Base-by-base conservation (phyloP, 768 basidiomycete species). In the Trametes villosa region DNA sequence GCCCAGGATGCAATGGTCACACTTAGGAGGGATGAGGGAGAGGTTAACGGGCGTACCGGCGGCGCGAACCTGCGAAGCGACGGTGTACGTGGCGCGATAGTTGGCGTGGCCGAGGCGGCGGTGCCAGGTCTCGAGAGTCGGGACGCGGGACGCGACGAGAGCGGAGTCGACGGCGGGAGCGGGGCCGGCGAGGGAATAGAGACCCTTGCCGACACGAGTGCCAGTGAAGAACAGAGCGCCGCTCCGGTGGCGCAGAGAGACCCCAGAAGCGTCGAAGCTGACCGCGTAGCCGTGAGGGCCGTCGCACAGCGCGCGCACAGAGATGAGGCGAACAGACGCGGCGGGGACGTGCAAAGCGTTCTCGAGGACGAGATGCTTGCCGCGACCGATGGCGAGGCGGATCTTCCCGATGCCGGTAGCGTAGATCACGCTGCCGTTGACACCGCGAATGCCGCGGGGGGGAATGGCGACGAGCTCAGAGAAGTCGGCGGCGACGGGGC, bases 341-440 rank as follows among this genome's bases (percentile, higher is more conserved):
- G 24, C 1, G 0, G 70, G 70, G 20, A 69, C 61, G 22, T 65
- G 69, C 1, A 71, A 60, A 1, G 63, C 70, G 5, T 67, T 26
- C 1, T 53, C 31, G 1, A 66, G 51, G 0, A 56, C 46, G 6
- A 71, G 29, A 15, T 46, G 36, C 4, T 36, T 48, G 0, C 63
- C 70, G 3, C 46, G 17, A 0, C 55, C 66, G 22, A 72, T n/a
- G 0, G 27, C 9, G 0, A 76, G 58, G 0, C 45, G 22, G 4
- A 77, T 69, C 0, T 62, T 62, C 0, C 76, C 72, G 9, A 72
- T 64, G 0, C 70, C 72, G 6, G 63, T 40, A 2, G 72, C 71
- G 0, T 51, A 45, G n/a, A 75, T 69, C 9, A 52, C 58, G 0
- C 69, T 69, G 1, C 72, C 68, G 9, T 72, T 69, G 9, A 75